Percentiles rank a stretch among this genome's conserved stretches.
Conservation (phyloP, 306 rosid species). For the Heteromeles arbutifolia region DNA sequence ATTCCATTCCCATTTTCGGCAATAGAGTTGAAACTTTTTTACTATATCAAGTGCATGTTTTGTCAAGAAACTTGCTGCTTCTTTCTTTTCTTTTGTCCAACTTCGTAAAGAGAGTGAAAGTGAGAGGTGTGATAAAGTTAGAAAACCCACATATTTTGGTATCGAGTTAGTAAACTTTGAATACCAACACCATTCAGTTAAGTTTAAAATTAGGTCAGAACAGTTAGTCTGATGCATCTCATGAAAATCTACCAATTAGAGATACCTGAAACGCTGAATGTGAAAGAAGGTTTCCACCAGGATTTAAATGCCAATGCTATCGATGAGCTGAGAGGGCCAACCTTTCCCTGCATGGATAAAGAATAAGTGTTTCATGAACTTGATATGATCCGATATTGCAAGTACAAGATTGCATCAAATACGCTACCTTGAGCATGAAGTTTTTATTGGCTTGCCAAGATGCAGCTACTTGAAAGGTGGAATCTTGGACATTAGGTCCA, state of each 20-base stretch:
- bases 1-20: no score
- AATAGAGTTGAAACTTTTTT: no score
- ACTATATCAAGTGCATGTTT: no score
- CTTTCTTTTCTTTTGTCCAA: no score
- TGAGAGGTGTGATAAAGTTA: no score
- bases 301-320: conserved; percentile 76
- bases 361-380: conserved; percentile 16
- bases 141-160: no score
- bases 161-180: no score
- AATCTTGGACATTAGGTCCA: conserved; percentile 42
- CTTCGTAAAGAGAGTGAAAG: no score
- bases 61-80: no score
- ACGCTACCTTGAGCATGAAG: conserved; percentile 70
- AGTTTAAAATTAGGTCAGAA: not conserved
- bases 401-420: conserved; percentile 12
- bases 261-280: conserved; percentile 80
- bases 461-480: conserved; percentile 85
- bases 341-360: conserved; percentile 60
- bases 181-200: not conserved
- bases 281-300: conserved; percentile 98
- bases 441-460: conserved; percentile 99
- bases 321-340: conserved; percentile 71
- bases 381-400: conserved; percentile 10
- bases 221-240: not conserved
- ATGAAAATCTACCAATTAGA: conserved; percentile 5